Evolutionary conservation across 495 filamentous ascomycete species (phyloP).

Genomic region (Penicillium cosmopolitanum): DNA sequence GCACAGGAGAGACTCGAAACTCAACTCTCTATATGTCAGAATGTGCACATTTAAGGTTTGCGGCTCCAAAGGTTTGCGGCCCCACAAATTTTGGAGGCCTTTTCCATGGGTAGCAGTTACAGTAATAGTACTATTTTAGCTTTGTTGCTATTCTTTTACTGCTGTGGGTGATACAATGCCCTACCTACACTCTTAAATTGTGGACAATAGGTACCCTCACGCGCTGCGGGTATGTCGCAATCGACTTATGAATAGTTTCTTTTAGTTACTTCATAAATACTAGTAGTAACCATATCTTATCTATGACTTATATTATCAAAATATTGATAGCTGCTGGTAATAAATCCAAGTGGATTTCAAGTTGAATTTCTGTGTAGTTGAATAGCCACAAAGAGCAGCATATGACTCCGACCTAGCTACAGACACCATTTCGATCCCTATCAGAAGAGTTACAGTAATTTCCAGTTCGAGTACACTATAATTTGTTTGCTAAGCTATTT

Average conservation of each 20-base stretch:
- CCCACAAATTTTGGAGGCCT: not conserved
- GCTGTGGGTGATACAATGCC: not conserved
- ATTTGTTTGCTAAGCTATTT: not conserved
- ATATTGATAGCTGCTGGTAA: not conserved
- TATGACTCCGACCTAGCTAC: not conserved
- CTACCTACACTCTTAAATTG: not conserved
- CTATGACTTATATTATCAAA: not conserved
- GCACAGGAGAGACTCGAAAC: not conserved
- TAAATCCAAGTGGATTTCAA: not conserved
- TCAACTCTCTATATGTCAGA: not conserved
- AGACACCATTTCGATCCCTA: not conserved
- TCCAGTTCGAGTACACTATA: not conserved
- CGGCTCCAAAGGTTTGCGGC: not conserved
- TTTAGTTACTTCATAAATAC: too few relatives aligned
- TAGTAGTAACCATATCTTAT: too few relatives aligned
- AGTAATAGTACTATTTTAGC: too few relatives aligned
- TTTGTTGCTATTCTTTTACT: not conserved
- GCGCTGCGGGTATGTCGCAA: too few relatives aligned
- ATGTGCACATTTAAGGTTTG: conserved; percentile 3
- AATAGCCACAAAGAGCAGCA: not conserved
- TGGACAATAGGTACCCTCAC: too few relatives aligned
- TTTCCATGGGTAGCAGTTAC: not conserved
- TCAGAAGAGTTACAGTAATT: conserved; percentile 2
- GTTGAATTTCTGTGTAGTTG: not conserved
- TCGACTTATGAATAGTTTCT: too few relatives aligned